Conservation (phyloP, 2,329 filamentous ascomycete species). For the Nemania bipapillata region DNA sequence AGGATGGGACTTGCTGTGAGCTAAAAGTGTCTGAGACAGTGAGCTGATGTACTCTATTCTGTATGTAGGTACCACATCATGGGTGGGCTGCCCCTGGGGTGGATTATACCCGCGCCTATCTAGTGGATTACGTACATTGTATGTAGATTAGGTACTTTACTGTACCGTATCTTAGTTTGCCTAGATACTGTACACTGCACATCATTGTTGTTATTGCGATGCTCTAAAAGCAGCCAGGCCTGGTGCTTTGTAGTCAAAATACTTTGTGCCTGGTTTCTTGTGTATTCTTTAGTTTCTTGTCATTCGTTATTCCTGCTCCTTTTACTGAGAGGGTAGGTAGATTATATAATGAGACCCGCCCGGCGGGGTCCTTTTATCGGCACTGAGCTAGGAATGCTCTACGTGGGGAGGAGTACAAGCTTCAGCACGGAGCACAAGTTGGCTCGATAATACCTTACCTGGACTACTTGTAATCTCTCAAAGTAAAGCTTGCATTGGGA, state of each 20-base stretch:
- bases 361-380: constrained; percentile 12
- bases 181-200: too few relatives aligned
- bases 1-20: constrained; percentile 30
- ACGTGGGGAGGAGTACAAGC: constrained; percentile 39
- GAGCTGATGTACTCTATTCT: constrained; percentile 18
- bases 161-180: neutral
- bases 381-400: constrained; percentile 26
- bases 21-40: constrained; percentile 38
- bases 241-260: too few relatives aligned
- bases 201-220: neutral
- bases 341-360: neutral
- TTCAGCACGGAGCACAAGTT: constrained; percentile 46
- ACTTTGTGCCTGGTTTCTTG: neutral
- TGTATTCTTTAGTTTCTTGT: neutral
- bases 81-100: constrained; percentile 10
- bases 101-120: neutral
- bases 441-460: constrained; percentile 22
- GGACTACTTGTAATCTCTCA: too few relatives aligned
- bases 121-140: too few relatives aligned
- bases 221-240: too few relatives aligned
- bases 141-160: neutral
- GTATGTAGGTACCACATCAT: constrained; percentile 15
- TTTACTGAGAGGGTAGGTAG: neutral
- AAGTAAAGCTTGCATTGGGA: too few relatives aligned
- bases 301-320: neutral